Conservation (phyloP, 495 filamentous ascomycete genomes). For the Penicillium roqueforti region DNA sequence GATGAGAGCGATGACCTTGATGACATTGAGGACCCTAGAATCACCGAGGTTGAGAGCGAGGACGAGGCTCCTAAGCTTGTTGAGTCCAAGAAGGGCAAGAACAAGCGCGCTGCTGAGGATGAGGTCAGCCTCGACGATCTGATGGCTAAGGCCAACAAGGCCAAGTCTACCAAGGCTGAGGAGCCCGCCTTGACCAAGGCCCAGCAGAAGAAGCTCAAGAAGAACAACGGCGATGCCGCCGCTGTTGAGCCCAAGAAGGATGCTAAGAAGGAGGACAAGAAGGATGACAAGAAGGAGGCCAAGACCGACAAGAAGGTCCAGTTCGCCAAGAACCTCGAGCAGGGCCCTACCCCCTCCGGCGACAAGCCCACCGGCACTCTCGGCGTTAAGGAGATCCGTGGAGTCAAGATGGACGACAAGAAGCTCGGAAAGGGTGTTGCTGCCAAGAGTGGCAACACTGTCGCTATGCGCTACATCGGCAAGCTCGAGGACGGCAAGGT, state of each 20-base stretch:
- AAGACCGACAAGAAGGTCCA: slow-evolving; percentile 89
- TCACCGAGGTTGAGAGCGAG: slow-evolving; percentile 81
- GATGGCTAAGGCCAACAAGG: slow-evolving; percentile 66
- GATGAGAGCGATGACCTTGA: slow-evolving; percentile 84
- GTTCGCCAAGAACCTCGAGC: slow-evolving; percentile 97
- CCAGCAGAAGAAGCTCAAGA: slow-evolving; percentile 98
- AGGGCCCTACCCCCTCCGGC: slow-evolving; percentile 75
- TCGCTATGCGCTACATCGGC: slow-evolving; percentile 95
- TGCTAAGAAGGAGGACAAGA: slow-evolving; percentile 49
- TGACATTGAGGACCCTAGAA: slow-evolving; percentile 69
- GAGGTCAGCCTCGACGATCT: slow-evolving; percentile 65
- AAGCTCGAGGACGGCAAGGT: slow-evolving; percentile 89
- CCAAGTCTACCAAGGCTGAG: slow-evolving; percentile 53
- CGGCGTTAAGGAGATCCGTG: slow-evolving; percentile 73
- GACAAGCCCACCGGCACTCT: slow-evolving; percentile 54
- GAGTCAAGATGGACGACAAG: slow-evolving; percentile 91
- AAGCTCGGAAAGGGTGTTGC: slow-evolving; percentile 78
- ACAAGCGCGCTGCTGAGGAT: slow-evolving; percentile 76
- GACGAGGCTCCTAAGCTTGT: slow-evolving; percentile 79
- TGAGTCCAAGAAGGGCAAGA: slow-evolving; percentile 76
- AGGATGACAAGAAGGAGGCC: slow-evolving; percentile 47
- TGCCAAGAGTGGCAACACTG: slow-evolving; percentile 79
- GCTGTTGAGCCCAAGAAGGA: slow-evolving; percentile 41
- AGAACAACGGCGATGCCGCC: slow-evolving; percentile 85
- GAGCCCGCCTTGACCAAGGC: slow-evolving; percentile 79